Conservation (phyloP, 148 eudicot genomes). For the Silene conica region DNA sequence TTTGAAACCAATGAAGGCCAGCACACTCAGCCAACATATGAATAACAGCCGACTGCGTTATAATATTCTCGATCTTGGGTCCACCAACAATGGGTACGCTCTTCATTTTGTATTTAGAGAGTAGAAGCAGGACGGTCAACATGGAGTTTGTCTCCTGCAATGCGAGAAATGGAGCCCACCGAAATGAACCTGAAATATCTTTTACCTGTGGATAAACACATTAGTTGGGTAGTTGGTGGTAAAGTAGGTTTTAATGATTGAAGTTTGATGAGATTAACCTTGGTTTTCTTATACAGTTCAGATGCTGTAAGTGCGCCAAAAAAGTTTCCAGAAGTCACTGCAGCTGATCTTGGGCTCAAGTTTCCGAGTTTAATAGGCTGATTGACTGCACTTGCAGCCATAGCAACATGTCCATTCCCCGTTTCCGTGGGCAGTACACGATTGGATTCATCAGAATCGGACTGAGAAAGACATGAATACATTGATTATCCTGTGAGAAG, state of each 20-base stretch:
- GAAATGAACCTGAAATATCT: constrained; percentile 82
- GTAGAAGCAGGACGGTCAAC: constrained; percentile 78
- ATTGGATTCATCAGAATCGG: constrained; percentile 61
- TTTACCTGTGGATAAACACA: constrained; percentile 47
- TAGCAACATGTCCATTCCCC: constrained; percentile 41
- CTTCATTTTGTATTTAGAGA: constrained; percentile 95
- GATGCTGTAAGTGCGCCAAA: constrained; percentile 83
- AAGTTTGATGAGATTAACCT: constrained; percentile 35
- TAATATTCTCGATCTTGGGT: constrained; percentile 69
- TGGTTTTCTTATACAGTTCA: constrained; percentile 76
- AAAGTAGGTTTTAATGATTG: background rate
- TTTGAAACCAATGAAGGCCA: constrained; percentile 90
- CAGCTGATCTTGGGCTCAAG: constrained; percentile 67
- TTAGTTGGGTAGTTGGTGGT: constrained; percentile 9
- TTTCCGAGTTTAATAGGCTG: constrained; percentile 43
- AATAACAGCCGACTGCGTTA: constrained; percentile 87
- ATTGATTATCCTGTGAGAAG: too few species aligned
- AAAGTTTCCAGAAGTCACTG: constrained; percentile 73
- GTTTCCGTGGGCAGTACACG: constrained; percentile 30
- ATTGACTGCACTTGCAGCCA: constrained; percentile 50
- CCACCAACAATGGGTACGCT: constrained; percentile 88
- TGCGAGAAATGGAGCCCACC: constrained; percentile 99
- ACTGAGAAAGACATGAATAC: constrained; percentile 34
- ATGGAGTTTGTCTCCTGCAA: constrained; percentile 79
- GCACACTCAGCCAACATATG: constrained; percentile 95